Evolutionary conservation across 2,329 filamentous ascomycete species (phyloP).

Genomic region (Epichloe scottii): DNA sequence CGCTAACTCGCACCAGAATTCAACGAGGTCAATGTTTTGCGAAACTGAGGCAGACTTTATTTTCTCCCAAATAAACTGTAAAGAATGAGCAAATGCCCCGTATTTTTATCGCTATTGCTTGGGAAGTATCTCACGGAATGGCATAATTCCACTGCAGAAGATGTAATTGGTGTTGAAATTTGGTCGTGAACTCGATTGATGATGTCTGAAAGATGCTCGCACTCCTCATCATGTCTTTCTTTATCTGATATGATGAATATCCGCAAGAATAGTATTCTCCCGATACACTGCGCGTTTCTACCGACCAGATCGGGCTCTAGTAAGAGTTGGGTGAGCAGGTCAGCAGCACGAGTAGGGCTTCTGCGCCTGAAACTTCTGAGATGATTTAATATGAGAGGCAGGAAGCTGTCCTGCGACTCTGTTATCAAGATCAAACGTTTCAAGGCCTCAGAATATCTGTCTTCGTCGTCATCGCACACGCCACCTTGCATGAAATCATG

Average conservation of each 20-base stretch:
- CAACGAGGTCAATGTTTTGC: slow-evolving; percentile 39
- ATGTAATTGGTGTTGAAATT: slow-evolving; percentile 35
- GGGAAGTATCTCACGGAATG: slow-evolving; percentile 43
- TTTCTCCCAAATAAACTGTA: slow-evolving; percentile 68
- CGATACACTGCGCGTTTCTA: slow-evolving; percentile 46
- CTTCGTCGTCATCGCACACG: slow-evolving; percentile 28
- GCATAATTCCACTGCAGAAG: slow-evolving; percentile 51
- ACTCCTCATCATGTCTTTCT: slow-evolving; percentile 16
- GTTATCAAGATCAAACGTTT: slow-evolving; percentile 47
- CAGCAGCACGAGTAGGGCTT: slow-evolving; percentile 33
- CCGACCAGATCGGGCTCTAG: slow-evolving; percentile 37
- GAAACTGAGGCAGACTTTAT: slow-evolving; percentile 47
- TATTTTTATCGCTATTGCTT: not conserved
- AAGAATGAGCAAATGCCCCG: slow-evolving; percentile 6
- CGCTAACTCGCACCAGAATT: slow-evolving; percentile 60
- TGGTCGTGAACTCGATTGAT: slow-evolving; percentile 28
- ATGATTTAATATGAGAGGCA: slow-evolving; percentile 55
- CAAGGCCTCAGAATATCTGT: slow-evolving; percentile 41
- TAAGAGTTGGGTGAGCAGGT: slow-evolving; percentile 52
- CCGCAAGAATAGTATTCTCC: slow-evolving; percentile 55
- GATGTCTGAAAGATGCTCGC: slow-evolving; percentile 13
- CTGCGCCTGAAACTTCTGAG: slow-evolving; percentile 50
- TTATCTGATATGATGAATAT: slow-evolving; percentile 50
- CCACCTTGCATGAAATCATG: slow-evolving; percentile 37
- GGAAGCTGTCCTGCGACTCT: slow-evolving; percentile 47